Evolutionary conservation across 805 yeast genomes (phyloP), one percentile per base, ranked within the genome.

Genomic region (Metschnikowia drakensbergensis): DNA sequence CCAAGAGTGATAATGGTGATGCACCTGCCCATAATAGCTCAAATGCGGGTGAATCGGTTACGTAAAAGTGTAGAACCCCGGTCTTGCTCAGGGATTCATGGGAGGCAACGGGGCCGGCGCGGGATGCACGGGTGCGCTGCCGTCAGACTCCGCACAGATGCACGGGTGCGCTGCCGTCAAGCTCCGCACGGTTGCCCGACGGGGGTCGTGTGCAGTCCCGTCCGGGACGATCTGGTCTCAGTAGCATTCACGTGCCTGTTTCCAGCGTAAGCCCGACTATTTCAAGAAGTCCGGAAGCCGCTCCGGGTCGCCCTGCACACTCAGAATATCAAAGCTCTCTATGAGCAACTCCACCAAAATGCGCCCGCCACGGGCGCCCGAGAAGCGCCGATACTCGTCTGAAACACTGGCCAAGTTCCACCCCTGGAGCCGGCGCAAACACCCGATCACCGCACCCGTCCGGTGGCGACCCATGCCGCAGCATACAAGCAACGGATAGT

Each of bases 391-490:
- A 63, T 92, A 92, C 64, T 92, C 99, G 64, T 92, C 99, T 48
- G 90, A 81, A 1, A 92, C 94, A 64, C 73, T 66, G 8, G 98
- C 97, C 62, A 92, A 71, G 61, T 95, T 94, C 99, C 99, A 92
- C n/a, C 95, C 92, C 74, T 94, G 97, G 17, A 94, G 71, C 51
- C 96, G 77, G 54, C 99, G 73, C 41, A 92, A 70, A 65, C 99
- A 92, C 0, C 99, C 99, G 51, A 94, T 82, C 3, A 94, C 96
- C 0, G 98, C 91, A 1, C 99, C 99, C 0, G 98, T 91, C 55
- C 99, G 76, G 66, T 92, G 99, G 57, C 99, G 75, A 0, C 99
- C 99, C 99, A 94, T 94, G 10, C 97, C 97, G 60, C 98, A 94
- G 65, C 98, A 94, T 4, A 91, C 91, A 44, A 94, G 70, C 52